These are phyloP conservation scores for Candida nitratophila DNA, from an alignment of 805 yeast species.

Conservation along the genomic window DNA sequence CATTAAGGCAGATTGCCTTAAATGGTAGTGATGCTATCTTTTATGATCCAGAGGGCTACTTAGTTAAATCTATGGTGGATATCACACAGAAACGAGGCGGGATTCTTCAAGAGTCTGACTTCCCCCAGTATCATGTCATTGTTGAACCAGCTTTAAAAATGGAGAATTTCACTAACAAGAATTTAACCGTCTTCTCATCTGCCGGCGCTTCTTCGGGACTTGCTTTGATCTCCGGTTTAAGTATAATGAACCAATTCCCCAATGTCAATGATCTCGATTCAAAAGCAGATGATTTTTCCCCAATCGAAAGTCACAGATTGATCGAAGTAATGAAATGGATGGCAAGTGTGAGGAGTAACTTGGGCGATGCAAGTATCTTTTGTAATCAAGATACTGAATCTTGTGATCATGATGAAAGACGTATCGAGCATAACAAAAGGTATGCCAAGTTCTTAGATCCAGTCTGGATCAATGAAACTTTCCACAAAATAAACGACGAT, in stretches of 20 bases:
- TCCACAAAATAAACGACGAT: conserved; percentile 42
- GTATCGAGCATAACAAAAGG: conserved; percentile 24
- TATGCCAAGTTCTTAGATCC: conserved; percentile 38
- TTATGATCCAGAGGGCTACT: conserved; percentile 75
- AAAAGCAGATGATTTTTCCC: conserved; percentile 32
- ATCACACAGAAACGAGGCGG: conserved; percentile 57
- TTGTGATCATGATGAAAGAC: neutral
- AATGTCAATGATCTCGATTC: conserved; percentile 22
- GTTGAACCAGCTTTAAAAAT: conserved; percentile 39
- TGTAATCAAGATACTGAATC: conserved; percentile 14
- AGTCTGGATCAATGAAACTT: conserved; percentile 53
- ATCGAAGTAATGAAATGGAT: conserved; percentile 93
- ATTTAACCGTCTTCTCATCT: conserved; percentile 41
- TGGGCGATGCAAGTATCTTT: conserved; percentile 55
- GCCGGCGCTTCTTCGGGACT: conserved; percentile 81
- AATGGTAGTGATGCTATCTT: conserved; percentile 74
- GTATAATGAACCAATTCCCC: conserved; percentile 26
- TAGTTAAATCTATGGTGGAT: conserved; percentile 53
- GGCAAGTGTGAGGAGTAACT: conserved; percentile 75
- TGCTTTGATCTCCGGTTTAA: conserved; percentile 69
- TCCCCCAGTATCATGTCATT: conserved; percentile 49
- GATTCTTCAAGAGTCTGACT: conserved; percentile 56
- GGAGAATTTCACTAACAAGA: conserved; percentile 19
- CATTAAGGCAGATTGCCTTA: conserved; percentile 61
- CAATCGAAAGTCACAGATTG: conserved; percentile 53